Base-by-base conservation (phyloP, 1,284 basidiomycete genomes). In the Sanghuangporus sanghuang region DNA sequence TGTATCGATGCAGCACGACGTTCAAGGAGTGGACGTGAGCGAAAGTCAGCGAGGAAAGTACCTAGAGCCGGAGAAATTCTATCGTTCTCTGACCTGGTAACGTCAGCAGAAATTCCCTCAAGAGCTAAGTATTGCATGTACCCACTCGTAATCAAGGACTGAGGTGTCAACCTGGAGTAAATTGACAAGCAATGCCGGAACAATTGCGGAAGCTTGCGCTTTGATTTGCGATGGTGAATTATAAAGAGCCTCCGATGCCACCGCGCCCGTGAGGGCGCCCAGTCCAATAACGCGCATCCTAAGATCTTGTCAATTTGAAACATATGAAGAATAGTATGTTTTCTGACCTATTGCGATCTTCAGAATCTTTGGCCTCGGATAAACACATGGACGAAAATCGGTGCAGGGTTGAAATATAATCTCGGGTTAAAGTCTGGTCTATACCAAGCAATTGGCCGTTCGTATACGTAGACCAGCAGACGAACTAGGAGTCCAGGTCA, bases 381-480 rank as follows among this genome's bases (percentile, higher is more conserved):
- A 75, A 79, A 66, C 86, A 85, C 67, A 95, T 80, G 9, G 74
- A 71, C 5, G 91, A 81, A 71, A 98, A 94, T 64, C 81, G 84
- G 6, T 75, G 76, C 46, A 98, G 79, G 35, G 89, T 82, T 3
- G 80, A 78, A 53, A 93, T 76, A 73, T 97, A 97, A 60, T 87
- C 81, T 27, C 80, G 79, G 0, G 92, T 92, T 64, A 92, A 76
- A 39, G 73, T 74, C 68, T 85, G 83, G 71, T 96, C 93, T 35
- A 90, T 84, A 53, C 91, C 91, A 67, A 95, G 86, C 44, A 89
- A 77, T 61, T 87, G 84, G 0, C 94, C 93, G 69, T 95, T 90
- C 7, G 95, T 93, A 70, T 89, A 96, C 6, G 93, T 95, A n/a
- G 93, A 90, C 85, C 95, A 95, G 0, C 94, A 90, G 12, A 89